These are phyloP conservation scores for Paramecium tetraurelia DNA, from an alignment of 73 alveolate species.

Conservation along the genomic window DNA sequence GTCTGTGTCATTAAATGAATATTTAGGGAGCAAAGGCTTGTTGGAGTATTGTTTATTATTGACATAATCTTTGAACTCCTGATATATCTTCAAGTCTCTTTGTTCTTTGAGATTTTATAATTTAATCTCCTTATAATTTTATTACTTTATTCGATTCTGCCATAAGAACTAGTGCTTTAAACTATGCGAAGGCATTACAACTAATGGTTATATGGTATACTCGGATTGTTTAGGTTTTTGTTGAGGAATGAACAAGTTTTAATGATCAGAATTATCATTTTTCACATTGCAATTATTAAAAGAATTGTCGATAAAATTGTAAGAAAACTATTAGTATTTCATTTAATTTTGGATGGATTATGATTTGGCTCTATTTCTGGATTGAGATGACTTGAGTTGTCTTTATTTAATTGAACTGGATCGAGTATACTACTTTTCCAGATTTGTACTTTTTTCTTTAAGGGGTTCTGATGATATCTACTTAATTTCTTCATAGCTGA, in stretches of 20 bases:
- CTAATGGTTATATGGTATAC: neutral
- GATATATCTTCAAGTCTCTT: neutral
- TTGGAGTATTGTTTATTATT: neutral
- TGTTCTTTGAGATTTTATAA: neutral
- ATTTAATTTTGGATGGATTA: neutral
- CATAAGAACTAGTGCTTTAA: neutral
- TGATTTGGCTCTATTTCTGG: neutral
- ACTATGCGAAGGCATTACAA: slow-evolving; percentile 3
- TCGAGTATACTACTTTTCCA: neutral
- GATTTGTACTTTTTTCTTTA: neutral
- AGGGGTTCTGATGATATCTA: neutral
- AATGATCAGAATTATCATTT: neutral
- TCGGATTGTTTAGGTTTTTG: neutral
- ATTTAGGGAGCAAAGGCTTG: neutral
- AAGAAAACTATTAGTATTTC: neutral
- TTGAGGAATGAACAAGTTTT: neutral
- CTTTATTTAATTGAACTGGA: neutral
- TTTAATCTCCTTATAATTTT: neutral
- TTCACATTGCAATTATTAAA: neutral
- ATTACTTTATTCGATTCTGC: neutral
- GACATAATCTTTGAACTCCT: neutral
- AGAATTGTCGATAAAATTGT: neutral
- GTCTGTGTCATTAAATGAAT: slow-evolving; percentile 6
- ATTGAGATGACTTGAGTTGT: neutral
- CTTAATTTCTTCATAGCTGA: neutral